Conservation (phyloP, 163 green algal species). For the Chlamydomonas reinhardtii region DNA sequence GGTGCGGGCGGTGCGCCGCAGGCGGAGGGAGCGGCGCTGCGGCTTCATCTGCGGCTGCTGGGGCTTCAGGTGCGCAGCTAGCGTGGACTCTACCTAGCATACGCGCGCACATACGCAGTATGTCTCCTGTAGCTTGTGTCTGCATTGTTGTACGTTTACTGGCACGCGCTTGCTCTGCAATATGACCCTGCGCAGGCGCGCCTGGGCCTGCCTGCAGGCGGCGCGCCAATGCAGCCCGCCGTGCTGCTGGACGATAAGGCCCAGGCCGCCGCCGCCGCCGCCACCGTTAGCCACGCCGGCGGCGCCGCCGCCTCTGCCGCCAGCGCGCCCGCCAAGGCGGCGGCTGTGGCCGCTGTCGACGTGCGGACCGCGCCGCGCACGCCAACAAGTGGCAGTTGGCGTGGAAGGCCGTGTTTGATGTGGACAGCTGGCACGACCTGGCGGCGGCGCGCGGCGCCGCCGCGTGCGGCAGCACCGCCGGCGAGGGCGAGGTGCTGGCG, state of each 20-base stretch:
- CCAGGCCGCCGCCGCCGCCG: neutral
- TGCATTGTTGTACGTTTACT: too few species aligned
- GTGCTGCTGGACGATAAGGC: slow-evolving; percentile 37
- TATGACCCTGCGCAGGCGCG: neutral
- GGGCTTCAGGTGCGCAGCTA: slow-evolving; percentile 21
- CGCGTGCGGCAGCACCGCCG: neutral
- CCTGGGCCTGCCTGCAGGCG: slow-evolving; percentile 7
- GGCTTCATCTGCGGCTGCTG: slow-evolving; percentile 31
- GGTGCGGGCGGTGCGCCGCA: neutral
- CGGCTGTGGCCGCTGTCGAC: slow-evolving; percentile 29
- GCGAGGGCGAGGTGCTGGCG: neutral
- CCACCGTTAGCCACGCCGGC: neutral
- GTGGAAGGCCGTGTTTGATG: slow-evolving; percentile 4
- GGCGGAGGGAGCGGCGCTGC: neutral
- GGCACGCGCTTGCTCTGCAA: too few species aligned
- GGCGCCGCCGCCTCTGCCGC: neutral
- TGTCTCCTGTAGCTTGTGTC: too few species aligned
- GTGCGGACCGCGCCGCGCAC: neutral
- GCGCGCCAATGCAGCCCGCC: neutral
- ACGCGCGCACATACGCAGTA: too few species aligned
- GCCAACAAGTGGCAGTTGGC: slow-evolving; percentile 39
- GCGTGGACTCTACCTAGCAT: too few species aligned
- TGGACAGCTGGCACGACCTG: slow-evolving; percentile 8
- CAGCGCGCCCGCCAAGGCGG: neutral
- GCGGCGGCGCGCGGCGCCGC: slow-evolving; percentile 5